Percentiles rank a stretch among this genome's conserved stretches.
Conservation (phyloP, 495 filamentous ascomycete genomes). For the Aspergillus incahuasiensis region DNA sequence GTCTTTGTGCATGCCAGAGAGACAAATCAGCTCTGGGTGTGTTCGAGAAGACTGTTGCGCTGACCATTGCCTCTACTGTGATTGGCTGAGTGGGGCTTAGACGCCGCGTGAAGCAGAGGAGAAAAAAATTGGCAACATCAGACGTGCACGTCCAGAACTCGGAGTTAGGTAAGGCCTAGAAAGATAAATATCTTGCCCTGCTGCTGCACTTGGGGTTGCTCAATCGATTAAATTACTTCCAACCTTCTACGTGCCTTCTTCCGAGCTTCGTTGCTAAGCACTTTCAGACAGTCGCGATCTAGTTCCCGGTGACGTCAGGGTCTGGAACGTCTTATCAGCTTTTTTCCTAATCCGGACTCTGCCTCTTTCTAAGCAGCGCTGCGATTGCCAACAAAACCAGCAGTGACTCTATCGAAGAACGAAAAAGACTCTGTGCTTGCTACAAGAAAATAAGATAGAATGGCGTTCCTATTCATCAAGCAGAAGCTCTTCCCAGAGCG, state of each 20-base stretch:
- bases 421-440: neutral
- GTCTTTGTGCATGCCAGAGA: neutral
- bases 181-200: constrained; percentile 5
- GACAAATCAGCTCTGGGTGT: no score
- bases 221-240: neutral
- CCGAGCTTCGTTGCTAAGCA: neutral
- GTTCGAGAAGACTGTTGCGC: neutral
- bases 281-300: neutral
- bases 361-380: neutral
- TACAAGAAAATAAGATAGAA: constrained; percentile 12
- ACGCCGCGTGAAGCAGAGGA: neutral
- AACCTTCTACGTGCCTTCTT: neutral
- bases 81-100: constrained; percentile 1
- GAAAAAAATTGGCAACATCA: neutral
- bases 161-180: neutral
- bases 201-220: neutral
- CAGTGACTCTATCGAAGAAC: neutral
- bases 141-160: neutral
- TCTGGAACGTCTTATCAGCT: neutral
- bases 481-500: constrained; percentile 38
- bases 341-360: neutral
- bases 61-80: neutral
- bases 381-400: neutral
- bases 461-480: constrained; percentile 43
- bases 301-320: constrained; percentile 1